Percentiles rank a stretch among this genome's conserved stretches.
Conservation (phyloP, 2,329 filamentous ascomycete genomes). For the Penicillium sp. region DNA sequence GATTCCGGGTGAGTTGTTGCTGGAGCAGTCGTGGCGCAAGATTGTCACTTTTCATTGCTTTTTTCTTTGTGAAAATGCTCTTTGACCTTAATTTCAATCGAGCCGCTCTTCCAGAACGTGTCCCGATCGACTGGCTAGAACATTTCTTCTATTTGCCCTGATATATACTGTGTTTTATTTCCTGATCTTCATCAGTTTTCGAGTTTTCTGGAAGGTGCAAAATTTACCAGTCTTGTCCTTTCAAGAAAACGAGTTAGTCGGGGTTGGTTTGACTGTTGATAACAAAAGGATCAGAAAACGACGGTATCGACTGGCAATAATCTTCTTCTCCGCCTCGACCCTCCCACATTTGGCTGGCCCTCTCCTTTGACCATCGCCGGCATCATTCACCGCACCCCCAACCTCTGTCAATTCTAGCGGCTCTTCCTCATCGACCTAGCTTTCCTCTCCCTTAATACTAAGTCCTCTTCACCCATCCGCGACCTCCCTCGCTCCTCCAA, state of each 20-base stretch:
- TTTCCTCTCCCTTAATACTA: slow-evolving; percentile 10
- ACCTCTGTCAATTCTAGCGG: slow-evolving; percentile 19
- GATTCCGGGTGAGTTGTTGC: slow-evolving; percentile 13
- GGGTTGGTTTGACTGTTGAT: slow-evolving; percentile 9
- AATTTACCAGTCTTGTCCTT: slow-evolving; percentile 1
- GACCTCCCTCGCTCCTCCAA: slow-evolving; percentile 7
- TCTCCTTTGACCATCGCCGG: slow-evolving; percentile 17
- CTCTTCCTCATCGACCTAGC: slow-evolving; percentile 17
- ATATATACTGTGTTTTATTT: neutral
- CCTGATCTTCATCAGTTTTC: slow-evolving; percentile 13
- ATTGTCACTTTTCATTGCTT: slow-evolving; percentile 7
- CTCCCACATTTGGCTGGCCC: slow-evolving; percentile 31
- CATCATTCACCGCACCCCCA: slow-evolving; percentile 15
- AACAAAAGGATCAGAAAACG: slow-evolving; percentile 12
- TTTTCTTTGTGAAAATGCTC: slow-evolving; percentile 8
- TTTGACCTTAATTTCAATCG: slow-evolving; percentile 8
- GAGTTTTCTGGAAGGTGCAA: slow-evolving; percentile 13
- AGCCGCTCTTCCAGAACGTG: slow-evolving; percentile 8
- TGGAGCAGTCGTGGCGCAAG: slow-evolving; percentile 10
- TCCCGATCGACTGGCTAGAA: slow-evolving; percentile 7
- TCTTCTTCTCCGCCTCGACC: slow-evolving; percentile 32
- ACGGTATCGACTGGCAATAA: slow-evolving; percentile 25
- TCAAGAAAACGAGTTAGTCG: slow-evolving; percentile 13
- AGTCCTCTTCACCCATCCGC: slow-evolving; percentile 15
- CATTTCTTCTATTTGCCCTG: neutral